Percentiles rank a stretch among this genome's conserved stretches.
Evolutionary conservation across 163 green algal species (phyloP).

Genomic region (Scenedesmus sp.): DNA sequence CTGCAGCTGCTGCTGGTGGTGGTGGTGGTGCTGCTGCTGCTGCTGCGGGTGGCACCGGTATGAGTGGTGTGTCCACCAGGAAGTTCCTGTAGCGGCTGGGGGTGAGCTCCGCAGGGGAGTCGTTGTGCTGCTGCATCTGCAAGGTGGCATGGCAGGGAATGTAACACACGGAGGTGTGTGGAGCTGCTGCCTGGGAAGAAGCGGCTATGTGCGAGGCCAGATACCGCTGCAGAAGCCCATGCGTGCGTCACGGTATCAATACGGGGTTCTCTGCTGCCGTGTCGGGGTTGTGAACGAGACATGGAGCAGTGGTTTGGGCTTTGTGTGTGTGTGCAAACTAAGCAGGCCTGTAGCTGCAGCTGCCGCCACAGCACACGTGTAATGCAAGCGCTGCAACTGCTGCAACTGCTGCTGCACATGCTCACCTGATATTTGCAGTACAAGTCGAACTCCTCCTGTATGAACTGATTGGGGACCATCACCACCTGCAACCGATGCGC

Average conservation of each 20-base stretch:
- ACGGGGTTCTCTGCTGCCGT: too few species aligned
- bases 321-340: too few species aligned
- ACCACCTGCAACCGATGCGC: neutral
- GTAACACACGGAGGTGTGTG: neutral
- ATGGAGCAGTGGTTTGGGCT: too few species aligned
- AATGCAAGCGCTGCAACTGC: neutral
- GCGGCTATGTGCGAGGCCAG: neutral
- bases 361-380: too few species aligned
- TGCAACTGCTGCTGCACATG: neutral
- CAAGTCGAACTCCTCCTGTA: slow-evolving; percentile 84
- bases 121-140: slow-evolving; percentile 70
- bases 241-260: neutral
- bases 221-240: neutral
- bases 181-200: neutral
- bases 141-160: slow-evolving; percentile 34
- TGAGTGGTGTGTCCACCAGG: slow-evolving; percentile 85
- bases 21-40: neutral
- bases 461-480: slow-evolving; percentile 64
- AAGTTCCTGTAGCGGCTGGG: slow-evolving; percentile 74
- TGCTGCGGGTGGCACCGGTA: slow-evolving; percentile 33
- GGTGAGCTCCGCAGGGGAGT: slow-evolving; percentile 59
- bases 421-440: slow-evolving; percentile 64
- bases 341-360: too few species aligned
- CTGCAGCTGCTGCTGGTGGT: slow-evolving; percentile 1
- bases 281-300: too few species aligned